phyloP scores from a whole-genome alignment of 2,329 filamentous ascomycete genomes.

The Aspergillus ruber region DNA sequence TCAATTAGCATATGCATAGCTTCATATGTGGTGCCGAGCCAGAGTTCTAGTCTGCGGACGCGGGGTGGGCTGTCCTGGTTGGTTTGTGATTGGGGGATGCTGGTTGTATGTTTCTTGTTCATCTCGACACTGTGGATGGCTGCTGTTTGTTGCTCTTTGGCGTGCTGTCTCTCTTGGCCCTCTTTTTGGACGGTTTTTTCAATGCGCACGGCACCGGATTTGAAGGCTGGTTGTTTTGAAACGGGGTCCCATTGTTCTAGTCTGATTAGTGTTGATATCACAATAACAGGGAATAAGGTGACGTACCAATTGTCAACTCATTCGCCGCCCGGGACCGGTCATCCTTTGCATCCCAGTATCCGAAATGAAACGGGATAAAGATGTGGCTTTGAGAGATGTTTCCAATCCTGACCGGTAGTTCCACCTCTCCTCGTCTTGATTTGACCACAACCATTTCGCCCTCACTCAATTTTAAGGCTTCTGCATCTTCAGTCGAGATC shows the following conservation, averaged over 20 bases:
- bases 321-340: conserved; percentile 29
- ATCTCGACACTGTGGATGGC: conserved; percentile 11
- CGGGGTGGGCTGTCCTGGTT: conserved; percentile 2
- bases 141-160: conserved; percentile 18
- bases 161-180: conserved; percentile 6
- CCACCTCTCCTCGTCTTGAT: conserved; percentile 24
- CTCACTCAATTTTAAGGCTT: conserved; percentile 14
- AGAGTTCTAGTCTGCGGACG: conserved; percentile 24
- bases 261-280: background rate
- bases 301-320: conserved; percentile 31
- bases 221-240: conserved; percentile 35
- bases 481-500: conserved; percentile 25
- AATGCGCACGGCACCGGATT: conserved; percentile 29
- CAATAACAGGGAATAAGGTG: background rate
- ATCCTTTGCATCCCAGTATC: conserved; percentile 31
- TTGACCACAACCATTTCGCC: conserved; percentile 27
- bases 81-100: background rate
- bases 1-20: conserved; percentile 3
- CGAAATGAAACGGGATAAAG: conserved; percentile 37
- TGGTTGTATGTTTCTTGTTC: background rate
- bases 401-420: conserved; percentile 24
- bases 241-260: conserved; percentile 29
- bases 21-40: conserved; percentile 30
- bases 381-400: conserved; percentile 24
- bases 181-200: conserved; percentile 20